Evolutionary conservation across 108 stramenopile species (phyloP).

Genomic region (Stephanodiscus triporus): DNA sequence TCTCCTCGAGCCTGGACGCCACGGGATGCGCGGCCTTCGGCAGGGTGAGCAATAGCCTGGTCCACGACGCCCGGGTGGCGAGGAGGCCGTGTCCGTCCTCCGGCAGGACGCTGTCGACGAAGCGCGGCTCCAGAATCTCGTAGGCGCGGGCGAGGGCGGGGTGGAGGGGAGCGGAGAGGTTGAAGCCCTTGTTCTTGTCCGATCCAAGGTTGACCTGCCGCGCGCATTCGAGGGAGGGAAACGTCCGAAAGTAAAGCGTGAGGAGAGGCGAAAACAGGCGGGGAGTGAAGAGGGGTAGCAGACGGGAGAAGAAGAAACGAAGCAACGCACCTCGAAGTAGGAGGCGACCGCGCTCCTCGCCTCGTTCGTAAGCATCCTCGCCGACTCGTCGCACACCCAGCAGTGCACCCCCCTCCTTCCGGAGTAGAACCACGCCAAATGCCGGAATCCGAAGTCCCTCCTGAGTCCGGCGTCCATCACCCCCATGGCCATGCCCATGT

Average conservation of each 20-base stretch:
- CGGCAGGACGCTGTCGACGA: slow-evolving; percentile 80
- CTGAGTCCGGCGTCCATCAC: slow-evolving; percentile 86
- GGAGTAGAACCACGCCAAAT: slow-evolving; percentile 98
- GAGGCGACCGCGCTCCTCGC: slow-evolving; percentile 92
- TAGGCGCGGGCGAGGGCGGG: slow-evolving; percentile 90
- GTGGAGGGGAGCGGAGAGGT: slow-evolving; percentile 77
- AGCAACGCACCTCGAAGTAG: slow-evolving; percentile 92
- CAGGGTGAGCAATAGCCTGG: slow-evolving; percentile 81
- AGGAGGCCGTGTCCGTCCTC: slow-evolving; percentile 86
- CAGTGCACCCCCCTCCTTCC: slow-evolving; percentile 99
- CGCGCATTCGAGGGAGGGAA: too few species aligned
- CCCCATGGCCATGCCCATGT: slow-evolving; percentile 96
- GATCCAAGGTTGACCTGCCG: slow-evolving; percentile 59
- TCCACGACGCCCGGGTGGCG: slow-evolving; percentile 77
- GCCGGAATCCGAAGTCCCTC: slow-evolving; percentile 97
- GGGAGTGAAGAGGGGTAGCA: too few species aligned
- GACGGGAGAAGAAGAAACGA: too few species aligned
- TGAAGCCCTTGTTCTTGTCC: slow-evolving; percentile 74
- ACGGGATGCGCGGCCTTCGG: slow-evolving; percentile 75
- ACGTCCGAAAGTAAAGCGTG: too few species aligned
- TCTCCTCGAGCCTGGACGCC: slow-evolving; percentile 50
- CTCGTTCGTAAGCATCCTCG: slow-evolving; percentile 90
- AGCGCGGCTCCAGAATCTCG: slow-evolving; percentile 90
- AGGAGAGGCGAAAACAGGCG: background rate
- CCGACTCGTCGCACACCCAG: slow-evolving; percentile 96